These are phyloP conservation scores for Phytophthora sp. DNA, from an alignment of 352 stramenopile genomes.

Conservation along the genomic window DNA sequence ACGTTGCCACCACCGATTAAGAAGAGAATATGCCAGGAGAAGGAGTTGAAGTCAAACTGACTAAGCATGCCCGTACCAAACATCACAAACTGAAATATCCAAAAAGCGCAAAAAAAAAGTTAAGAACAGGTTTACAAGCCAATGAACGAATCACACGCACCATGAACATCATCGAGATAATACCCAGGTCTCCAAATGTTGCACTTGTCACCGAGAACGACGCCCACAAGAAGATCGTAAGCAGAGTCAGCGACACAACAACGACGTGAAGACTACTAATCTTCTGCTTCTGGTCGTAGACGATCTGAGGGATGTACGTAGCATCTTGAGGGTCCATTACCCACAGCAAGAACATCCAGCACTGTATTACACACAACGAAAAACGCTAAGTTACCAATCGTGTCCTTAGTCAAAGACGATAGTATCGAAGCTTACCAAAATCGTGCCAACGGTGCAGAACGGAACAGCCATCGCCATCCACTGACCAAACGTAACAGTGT, in stretches of 20 bases:
- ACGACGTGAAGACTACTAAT: slow-evolving; percentile 89
- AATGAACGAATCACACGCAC: slow-evolving; percentile 29
- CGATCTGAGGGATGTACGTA: slow-evolving; percentile 92
- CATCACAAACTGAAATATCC: slow-evolving; percentile 70
- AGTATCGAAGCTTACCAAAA: slow-evolving; percentile 58
- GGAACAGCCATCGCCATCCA: slow-evolving; percentile 92
- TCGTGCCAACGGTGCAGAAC: slow-evolving; percentile 87
- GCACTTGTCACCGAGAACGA: slow-evolving; percentile 85
- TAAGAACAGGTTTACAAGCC: not conserved
- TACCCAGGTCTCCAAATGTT: slow-evolving; percentile 92
- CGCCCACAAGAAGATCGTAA: slow-evolving; percentile 92
- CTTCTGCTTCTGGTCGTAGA: slow-evolving; percentile 92
- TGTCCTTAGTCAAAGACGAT: slow-evolving; percentile 3
- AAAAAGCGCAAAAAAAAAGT: not conserved
- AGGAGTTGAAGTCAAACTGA: slow-evolving; percentile 94
- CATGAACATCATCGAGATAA: slow-evolving; percentile 93
- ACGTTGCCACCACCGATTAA: slow-evolving; percentile 93
- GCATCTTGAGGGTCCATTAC: slow-evolving; percentile 88
- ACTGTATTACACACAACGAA: slow-evolving; percentile 37
- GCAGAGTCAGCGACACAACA: slow-evolving; percentile 89
- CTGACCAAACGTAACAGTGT: slow-evolving; percentile 89
- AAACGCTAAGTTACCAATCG: not conserved
- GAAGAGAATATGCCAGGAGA: slow-evolving; percentile 95
- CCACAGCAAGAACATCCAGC: slow-evolving; percentile 90
- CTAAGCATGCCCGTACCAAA: slow-evolving; percentile 90